Evolutionary conservation across 495 filamentous ascomycete species (phyloP).

Genomic region (Tuber melanosporum): DNA sequence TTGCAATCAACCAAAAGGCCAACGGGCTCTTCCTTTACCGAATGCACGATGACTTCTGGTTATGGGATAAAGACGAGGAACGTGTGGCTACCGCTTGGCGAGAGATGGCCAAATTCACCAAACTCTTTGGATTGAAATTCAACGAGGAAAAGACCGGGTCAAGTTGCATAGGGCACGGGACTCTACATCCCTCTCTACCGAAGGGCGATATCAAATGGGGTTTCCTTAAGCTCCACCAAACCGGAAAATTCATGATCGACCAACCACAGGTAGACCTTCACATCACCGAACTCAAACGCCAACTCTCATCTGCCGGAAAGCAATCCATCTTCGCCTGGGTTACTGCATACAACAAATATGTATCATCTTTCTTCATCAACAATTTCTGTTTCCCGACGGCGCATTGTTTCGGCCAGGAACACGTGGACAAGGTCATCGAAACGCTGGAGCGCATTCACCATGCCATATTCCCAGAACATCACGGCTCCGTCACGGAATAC

Average conservation of each 20-base stretch:
- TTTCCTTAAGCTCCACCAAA: conserved; percentile 54
- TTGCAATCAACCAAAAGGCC: conserved; percentile 56
- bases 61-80: conserved; percentile 53
- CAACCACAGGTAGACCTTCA: conserved; percentile 57
- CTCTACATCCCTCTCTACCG: conserved; percentile 45
- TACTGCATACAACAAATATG: conserved; percentile 61
- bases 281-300: conserved; percentile 54
- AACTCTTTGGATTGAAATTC: conserved; percentile 53
- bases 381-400: conserved; percentile 59
- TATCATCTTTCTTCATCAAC: conserved; percentile 57
- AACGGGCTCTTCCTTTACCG: conserved; percentile 54
- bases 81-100: conserved; percentile 55
- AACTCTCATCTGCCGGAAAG: conserved; percentile 51
- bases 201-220: conserved; percentile 60
- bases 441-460: conserved; percentile 57
- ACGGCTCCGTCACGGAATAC: conserved; percentile 54
- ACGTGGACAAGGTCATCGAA: conserved; percentile 58
- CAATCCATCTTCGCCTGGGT: conserved; percentile 58
- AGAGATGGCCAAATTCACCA: conserved; percentile 51
- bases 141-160: conserved; percentile 58
- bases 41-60: conserved; percentile 64
- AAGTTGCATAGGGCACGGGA: conserved; percentile 44
- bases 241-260: conserved; percentile 58
- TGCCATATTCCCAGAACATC: conserved; percentile 48
- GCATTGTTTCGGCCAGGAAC: conserved; percentile 57